phyloP scores from a whole-genome alignment of 2,329 filamentous ascomycete species.

The Colletotrichum orchidophilum region DNA sequence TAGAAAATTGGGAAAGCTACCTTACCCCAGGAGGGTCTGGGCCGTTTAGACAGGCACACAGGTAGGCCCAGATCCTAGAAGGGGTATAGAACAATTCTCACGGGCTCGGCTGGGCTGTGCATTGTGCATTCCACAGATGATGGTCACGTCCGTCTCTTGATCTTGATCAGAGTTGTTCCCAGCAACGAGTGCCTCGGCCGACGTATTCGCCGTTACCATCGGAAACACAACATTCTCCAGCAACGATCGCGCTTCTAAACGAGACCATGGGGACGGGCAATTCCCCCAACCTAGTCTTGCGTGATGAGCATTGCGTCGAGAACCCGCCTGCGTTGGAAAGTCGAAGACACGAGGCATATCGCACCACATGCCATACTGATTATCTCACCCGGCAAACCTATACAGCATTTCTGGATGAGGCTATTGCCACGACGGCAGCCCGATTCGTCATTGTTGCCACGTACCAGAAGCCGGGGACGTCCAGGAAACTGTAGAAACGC shows the following conservation, averaged over 20 bases:
- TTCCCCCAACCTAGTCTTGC: background rate
- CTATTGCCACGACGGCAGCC: constrained; percentile 1
- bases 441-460: background rate
- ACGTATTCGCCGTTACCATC: constrained; percentile 7
- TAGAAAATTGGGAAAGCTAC: background rate
- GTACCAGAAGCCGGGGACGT: constrained; percentile 10
- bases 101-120: constrained; percentile 8
- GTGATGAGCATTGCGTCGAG: background rate
- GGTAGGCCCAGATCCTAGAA: background rate
- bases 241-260: background rate
- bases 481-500: background rate
- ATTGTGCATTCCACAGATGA: constrained; percentile 22
- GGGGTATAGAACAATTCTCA: background rate
- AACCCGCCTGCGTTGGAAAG: background rate
- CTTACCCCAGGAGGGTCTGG: background rate
- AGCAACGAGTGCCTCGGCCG: background rate
- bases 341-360: background rate
- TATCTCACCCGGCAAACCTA: background rate
- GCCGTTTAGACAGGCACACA: background rate
- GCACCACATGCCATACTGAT: background rate
- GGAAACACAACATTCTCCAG: background rate
- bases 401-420: constrained; percentile 9
- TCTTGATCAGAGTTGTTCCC: background rate
- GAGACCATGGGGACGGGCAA: background rate
- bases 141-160: background rate